Evolutionary conservation across 495 filamentous ascomycete genomes (phyloP), one percentile per base, ranked within the genome.

Genomic region (Aspergillus heteromorphus): DNA sequence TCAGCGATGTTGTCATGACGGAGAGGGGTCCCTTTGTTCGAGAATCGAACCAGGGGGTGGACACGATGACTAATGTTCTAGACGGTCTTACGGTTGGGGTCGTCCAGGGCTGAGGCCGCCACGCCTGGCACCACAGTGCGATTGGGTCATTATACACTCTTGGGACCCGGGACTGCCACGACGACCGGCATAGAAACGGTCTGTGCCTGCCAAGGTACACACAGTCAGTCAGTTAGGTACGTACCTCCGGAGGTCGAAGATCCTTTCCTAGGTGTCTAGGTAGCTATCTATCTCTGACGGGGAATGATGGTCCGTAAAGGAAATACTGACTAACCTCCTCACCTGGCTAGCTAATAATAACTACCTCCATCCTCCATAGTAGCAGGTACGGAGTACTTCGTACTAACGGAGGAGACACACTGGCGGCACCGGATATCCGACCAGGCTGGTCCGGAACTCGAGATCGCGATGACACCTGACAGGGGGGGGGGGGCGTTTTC

Each of bases 21-120:
- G 23, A 27, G 23, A 3, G 3, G 4, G 7, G 3, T 3, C 38
- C 34, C 36, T 40, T 27, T 21, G 20, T 42, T 40, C 48, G 14
- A 47, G 43, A 47, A 36, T 17, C 19, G 14, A 47, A 45, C 48
- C 27, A 45, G 47, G 48, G 48, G 48, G 23, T 36, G 38, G 8
- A 23, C 11, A 14, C 13, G 54, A 40, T 47, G 54, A 51, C 17
- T 56, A 40, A 56, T 11, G 48, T 56, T 56, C 54, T 56, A 51
- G 48, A 56, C 54, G 36, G 19, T 40, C 45, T 38, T 19, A 17
- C 49, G n/a, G n/a, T 47, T 11, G 9, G 20, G 21, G 19, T n/a
- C n/a, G n/a, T n/a, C 21, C 19, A 45, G 19, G n/a, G n/a, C n/a
- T n/a, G n/a, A n/a, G n/a, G n/a, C n/a, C n/a, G n/a, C n/a, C n/a